These are phyloP conservation scores for Penicillium expansum DNA, from an alignment of 2,329 filamentous ascomycete genomes.

Conservation along the genomic window DNA sequence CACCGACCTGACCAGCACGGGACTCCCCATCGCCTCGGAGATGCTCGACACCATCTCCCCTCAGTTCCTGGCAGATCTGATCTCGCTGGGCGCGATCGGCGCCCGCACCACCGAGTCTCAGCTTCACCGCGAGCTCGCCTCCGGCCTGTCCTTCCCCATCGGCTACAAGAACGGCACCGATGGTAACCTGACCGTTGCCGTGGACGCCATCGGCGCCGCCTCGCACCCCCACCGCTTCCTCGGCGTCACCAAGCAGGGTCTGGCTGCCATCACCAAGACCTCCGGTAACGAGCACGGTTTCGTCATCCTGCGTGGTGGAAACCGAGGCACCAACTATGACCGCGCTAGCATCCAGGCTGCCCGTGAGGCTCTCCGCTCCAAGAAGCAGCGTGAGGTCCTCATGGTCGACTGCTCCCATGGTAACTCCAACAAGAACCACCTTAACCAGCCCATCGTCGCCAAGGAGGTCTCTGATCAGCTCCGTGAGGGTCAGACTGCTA, in stretches of 20 bases:
- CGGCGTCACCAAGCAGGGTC: conserved; percentile 95
- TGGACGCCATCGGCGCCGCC: conserved; percentile 85
- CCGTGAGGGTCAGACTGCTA: conserved; percentile 77
- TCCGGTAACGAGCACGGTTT: conserved; percentile 96
- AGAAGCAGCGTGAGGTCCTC: conserved; percentile 81
- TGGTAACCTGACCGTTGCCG: conserved; percentile 82
- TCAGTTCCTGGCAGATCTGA: conserved; percentile 93
- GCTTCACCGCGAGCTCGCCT: conserved; percentile 91
- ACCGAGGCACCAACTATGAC: conserved; percentile 90
- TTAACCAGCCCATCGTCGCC: conserved; percentile 94
- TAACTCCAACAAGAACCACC: conserved; percentile 96
- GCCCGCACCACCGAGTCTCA: conserved; percentile 96
- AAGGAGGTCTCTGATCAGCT: conserved; percentile 79
- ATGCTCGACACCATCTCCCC: conserved; percentile 99
- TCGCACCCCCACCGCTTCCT: conserved; percentile 80
- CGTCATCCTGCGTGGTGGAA: conserved; percentile 89
- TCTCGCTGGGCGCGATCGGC: conserved; percentile 92
- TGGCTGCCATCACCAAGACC: conserved; percentile 92
- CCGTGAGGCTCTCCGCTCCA: conserved; percentile 74
- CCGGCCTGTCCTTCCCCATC: conserved; percentile 92
- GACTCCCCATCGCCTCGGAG: conserved; percentile 94
- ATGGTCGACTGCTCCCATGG: conserved; percentile 99
- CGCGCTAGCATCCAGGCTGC: conserved; percentile 74
- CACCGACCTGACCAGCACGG: conserved; percentile 77
- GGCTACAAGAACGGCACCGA: conserved; percentile 99